Evolutionary conservation across 2,329 filamentous ascomycete genomes (phyloP).

Genomic region (Aspergillus novoparasiticus): DNA sequence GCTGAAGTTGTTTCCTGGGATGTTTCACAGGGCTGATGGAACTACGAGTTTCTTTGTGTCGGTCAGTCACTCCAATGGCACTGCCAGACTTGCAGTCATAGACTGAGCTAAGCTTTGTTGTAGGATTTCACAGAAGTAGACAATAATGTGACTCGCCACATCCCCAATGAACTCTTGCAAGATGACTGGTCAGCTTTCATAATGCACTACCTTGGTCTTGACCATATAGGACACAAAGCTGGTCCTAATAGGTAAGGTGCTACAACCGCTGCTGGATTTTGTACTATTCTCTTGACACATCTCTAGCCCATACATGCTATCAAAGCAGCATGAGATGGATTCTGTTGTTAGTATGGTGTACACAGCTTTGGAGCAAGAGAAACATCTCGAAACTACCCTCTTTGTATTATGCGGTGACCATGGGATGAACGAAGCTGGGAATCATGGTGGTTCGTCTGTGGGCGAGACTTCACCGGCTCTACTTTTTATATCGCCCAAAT

Average conservation of each 20-base stretch:
- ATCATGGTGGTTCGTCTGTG: conserved; percentile 90
- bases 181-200: conserved; percentile 92
- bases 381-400: conserved; percentile 75
- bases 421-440: conserved; percentile 99
- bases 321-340: conserved; percentile 95
- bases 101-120: conserved; percentile 19
- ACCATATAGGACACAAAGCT: conserved; percentile 97
- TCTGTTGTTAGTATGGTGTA: conserved; percentile 76
- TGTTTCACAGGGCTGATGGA: conserved; percentile 84
- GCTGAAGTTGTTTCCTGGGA: conserved; percentile 91
- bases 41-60: conserved; percentile 98
- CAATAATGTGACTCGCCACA: conserved; percentile 91
- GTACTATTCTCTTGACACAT: conserved; percentile 21
- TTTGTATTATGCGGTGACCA: conserved; percentile 91
- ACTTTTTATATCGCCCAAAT: conserved; percentile 85
- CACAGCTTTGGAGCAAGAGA: conserved; percentile 68
- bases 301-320: conserved; percentile 79
- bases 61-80: conserved; percentile 56
- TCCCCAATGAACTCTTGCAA: conserved; percentile 72
- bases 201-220: conserved; percentile 90
- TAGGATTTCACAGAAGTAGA: conserved; percentile 98
- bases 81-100: background rate
- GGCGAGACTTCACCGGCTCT: conserved; percentile 94
- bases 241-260: conserved; percentile 72
- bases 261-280: conserved; percentile 6